phyloP scores from a whole-genome alignment of 441 rosid species.

The Caryocar brasiliense region DNA sequence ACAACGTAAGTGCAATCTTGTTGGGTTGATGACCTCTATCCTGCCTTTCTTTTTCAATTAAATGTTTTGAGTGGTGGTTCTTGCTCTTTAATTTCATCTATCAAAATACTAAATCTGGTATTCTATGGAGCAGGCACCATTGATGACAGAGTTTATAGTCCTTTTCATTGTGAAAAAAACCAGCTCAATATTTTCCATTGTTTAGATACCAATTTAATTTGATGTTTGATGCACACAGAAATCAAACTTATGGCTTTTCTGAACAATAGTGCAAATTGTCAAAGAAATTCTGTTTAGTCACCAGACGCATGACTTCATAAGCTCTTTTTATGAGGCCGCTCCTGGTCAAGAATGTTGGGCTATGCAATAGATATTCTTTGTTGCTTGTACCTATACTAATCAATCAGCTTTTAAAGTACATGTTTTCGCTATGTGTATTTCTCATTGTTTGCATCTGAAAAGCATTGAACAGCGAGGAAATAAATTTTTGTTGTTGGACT shows the following conservation, averaged over 20 bases:
- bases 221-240: no score
- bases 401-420: no score
- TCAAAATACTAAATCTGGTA: neutral
- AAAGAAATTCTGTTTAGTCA: neutral
- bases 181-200: no score
- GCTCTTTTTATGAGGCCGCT: neutral
- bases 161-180: neutral
- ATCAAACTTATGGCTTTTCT: neutral
- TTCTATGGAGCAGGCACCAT: neutral
- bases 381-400: no score
- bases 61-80: neutral
- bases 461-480: no score
- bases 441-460: no score
- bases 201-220: no score
- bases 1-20: constrained; percentile 50
- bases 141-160: neutral
- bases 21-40: constrained; percentile 4
- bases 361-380: no score
- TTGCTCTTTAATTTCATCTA: neutral
- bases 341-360: neutral
- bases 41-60: neutral
- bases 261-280: neutral
- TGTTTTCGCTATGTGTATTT: no score
- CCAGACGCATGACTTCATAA: neutral
- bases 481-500: neutral